phyloP scores from a whole-genome alignment of 495 filamentous ascomycete species.

The Tuber borchii region DNA sequence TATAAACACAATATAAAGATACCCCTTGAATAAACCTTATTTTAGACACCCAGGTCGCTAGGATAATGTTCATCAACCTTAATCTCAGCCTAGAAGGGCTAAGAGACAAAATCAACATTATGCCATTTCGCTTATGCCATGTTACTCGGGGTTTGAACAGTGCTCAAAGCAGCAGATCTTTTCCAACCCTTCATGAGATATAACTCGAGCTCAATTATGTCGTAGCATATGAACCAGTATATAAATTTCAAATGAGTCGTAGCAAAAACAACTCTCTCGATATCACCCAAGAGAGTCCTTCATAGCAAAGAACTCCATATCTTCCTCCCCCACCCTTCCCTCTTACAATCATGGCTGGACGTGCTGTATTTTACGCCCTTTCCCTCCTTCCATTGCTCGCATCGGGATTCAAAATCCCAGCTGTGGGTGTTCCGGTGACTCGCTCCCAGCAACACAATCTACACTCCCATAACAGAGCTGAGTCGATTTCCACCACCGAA shows the following conservation, averaged over 20 bases:
- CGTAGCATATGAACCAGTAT: not conserved
- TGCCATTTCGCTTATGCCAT: not conserved
- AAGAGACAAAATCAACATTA: not conserved
- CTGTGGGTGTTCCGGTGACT: not conserved
- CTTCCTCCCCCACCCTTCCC: not conserved
- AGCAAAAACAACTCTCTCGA: not conserved
- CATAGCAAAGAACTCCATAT: not conserved
- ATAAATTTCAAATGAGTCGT: not conserved
- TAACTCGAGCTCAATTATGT: not conserved
- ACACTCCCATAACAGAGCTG: not conserved
- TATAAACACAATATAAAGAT: not conserved
- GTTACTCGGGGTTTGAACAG: not conserved
- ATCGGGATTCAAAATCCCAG: not conserved
- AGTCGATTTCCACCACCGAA: not conserved
- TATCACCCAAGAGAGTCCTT: not conserved
- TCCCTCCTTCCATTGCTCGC: constrained; percentile 6
- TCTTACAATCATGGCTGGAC: not conserved
- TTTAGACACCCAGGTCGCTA: not conserved
- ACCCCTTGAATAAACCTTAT: not conserved
- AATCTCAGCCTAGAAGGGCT: not conserved
- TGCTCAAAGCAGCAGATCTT: not conserved
- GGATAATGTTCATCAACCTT: not conserved
- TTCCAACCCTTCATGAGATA: constrained; percentile 2
- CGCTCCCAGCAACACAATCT: constrained; percentile 3
- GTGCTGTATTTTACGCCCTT: constrained; percentile 5